These are phyloP conservation scores for Penicillium canariense DNA, from an alignment of 495 filamentous ascomycete species.

Conservation along the genomic window DNA sequence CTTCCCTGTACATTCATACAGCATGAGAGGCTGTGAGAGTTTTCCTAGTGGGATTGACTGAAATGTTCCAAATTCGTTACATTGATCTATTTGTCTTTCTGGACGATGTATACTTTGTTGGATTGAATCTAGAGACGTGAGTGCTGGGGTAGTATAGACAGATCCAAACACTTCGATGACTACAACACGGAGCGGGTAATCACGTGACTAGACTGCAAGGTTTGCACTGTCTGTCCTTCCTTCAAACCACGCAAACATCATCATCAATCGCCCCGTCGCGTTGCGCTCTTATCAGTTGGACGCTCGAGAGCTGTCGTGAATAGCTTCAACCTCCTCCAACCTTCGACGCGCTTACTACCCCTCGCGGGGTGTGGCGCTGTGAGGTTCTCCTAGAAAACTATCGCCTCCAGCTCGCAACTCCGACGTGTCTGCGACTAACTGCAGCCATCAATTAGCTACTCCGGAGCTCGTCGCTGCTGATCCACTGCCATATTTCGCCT, in stretches of 20 bases:
- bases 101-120: too few relatives aligned
- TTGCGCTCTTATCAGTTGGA: slow-evolving; percentile 15
- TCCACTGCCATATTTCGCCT: neutral
- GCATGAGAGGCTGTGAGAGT: neutral
- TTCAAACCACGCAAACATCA: slow-evolving; percentile 52
- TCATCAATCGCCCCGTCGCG: slow-evolving; percentile 24
- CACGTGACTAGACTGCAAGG: slow-evolving; percentile 22
- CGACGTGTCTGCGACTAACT: neutral
- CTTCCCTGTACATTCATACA: neutral
- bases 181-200: neutral
- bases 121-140: too few relatives aligned
- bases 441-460: neutral
- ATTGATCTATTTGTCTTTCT: too few relatives aligned
- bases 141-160: too few relatives aligned
- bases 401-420: neutral
- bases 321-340: slow-evolving; percentile 2
- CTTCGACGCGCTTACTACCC: slow-evolving; percentile 10
- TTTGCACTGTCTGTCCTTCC: slow-evolving; percentile 50
- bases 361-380: slow-evolving; percentile 15
- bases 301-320: slow-evolving; percentile 8
- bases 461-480: neutral
- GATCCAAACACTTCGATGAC: too few relatives aligned
- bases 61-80: too few relatives aligned
- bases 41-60: neutral
- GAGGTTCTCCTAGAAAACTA: neutral